Conservation (phyloP, 2,329 filamentous ascomycete species). For the Penicillium sp. region DNA sequence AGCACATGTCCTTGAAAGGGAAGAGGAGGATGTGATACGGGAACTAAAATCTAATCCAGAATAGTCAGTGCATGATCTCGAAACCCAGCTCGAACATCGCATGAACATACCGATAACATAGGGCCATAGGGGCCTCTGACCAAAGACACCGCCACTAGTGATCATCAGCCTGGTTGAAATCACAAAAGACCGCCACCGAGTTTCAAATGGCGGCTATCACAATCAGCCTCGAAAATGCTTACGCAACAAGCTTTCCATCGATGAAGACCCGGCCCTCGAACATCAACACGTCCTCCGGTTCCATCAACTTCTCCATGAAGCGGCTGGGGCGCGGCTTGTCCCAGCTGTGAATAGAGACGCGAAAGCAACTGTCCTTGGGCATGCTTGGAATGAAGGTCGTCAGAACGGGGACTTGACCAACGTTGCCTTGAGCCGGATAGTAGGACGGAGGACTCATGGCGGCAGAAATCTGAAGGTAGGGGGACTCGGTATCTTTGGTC, state of each 20-base stretch:
- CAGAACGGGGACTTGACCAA: constrained; percentile 60
- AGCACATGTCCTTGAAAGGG: constrained; percentile 25
- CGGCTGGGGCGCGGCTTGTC: constrained; percentile 60
- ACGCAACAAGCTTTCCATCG: constrained; percentile 67
- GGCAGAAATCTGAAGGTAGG: constrained; percentile 48
- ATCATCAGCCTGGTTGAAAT: neutral
- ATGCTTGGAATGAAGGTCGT: constrained; percentile 71
- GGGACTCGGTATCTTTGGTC: constrained; percentile 56
- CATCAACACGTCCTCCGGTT: constrained; percentile 55
- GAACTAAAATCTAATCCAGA: constrained; percentile 34
- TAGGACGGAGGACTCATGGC: constrained; percentile 35
- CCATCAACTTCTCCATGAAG: constrained; percentile 57
- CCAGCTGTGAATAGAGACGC: constrained; percentile 76
- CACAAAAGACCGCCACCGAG: neutral
- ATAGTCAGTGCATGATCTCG: neutral
- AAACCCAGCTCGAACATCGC: neutral
- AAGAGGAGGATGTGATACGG: constrained; percentile 31
- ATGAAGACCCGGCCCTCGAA: constrained; percentile 68
- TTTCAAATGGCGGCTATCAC: neutral
- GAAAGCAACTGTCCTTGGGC: constrained; percentile 58
- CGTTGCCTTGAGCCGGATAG: constrained; percentile 24
- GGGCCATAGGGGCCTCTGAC: constrained; percentile 54
- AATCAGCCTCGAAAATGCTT: constrained; percentile 22
- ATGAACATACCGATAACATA: constrained; percentile 50
- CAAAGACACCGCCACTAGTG: constrained; percentile 56